A percentile compares a stretch with the other conserved stretches of the same genome.
Conservation (phyloP, 805 yeast genomes). For the Metschnikowia picachoensis region DNA sequence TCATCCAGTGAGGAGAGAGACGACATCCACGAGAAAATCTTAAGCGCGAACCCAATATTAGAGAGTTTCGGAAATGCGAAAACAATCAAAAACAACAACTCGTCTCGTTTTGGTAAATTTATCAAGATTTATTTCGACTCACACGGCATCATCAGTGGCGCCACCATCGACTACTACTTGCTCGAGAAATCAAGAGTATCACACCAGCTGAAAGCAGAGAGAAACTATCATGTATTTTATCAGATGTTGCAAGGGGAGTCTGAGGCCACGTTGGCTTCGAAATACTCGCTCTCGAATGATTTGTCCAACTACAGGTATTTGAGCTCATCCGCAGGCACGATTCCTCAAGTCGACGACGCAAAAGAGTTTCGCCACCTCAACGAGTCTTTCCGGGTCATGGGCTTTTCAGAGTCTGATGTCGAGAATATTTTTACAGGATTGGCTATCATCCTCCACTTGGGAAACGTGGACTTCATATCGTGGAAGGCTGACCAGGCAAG, state of each 20-base stretch:
- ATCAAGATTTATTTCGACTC: constrained; percentile 75
- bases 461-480: constrained; percentile 72
- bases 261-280: constrained; percentile 38
- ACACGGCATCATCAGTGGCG: constrained; percentile 71
- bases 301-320: constrained; percentile 48
- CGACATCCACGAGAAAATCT: constrained; percentile 75
- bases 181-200: constrained; percentile 92
- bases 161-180: constrained; percentile 90
- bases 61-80: constrained; percentile 98
- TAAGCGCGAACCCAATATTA: constrained; percentile 91
- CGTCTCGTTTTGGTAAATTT: constrained; percentile 96
- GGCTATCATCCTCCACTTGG: constrained; percentile 78
- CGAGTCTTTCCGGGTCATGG: constrained; percentile 70
- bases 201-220: constrained; percentile 65
- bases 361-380: constrained; percentile 60
- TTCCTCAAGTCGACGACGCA: constrained; percentile 75
- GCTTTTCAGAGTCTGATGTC: constrained; percentile 54
- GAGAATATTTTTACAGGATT: constrained; percentile 59
- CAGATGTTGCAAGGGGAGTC: constrained; percentile 73
- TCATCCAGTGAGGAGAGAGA: constrained; percentile 20
- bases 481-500: constrained; percentile 74
- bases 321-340: constrained; percentile 47
- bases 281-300: constrained; percentile 41
- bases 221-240: constrained; percentile 93
- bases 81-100: constrained; percentile 88